phyloP scores from a whole-genome alignment of 1,284 basidiomycete species.

The Pulchroboletus neoregius region DNA sequence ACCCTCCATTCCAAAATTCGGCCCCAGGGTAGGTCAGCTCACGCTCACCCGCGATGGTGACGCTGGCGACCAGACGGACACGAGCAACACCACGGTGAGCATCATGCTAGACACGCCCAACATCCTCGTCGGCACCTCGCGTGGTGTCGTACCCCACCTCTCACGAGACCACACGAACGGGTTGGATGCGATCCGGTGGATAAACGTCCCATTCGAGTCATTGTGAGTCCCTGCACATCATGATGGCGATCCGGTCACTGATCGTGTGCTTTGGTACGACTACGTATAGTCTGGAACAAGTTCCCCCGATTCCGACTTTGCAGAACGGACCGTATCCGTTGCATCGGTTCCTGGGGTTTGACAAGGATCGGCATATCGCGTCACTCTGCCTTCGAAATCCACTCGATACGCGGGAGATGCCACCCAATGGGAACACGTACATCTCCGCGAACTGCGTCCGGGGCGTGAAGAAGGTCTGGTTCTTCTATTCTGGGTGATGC shows the following conservation, averaged over 20 bases:
- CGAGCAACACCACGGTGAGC: neutral
- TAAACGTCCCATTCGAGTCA: constrained; percentile 71
- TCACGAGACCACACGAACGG: constrained; percentile 55
- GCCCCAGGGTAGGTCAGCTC: constrained; percentile 25
- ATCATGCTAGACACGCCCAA: constrained; percentile 56
- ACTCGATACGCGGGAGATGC: constrained; percentile 58
- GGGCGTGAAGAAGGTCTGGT: constrained; percentile 67
- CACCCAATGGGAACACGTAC: constrained; percentile 58
- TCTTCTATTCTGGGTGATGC: neutral
- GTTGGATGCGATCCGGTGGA: constrained; percentile 53
- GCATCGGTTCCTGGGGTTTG: constrained; percentile 58
- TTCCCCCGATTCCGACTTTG: constrained; percentile 56
- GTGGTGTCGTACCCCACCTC: constrained; percentile 71
- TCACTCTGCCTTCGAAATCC: constrained; percentile 66
- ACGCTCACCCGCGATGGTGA: constrained; percentile 14
- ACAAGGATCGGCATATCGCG: constrained; percentile 46
- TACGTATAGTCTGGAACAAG: constrained; percentile 62
- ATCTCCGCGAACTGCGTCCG: constrained; percentile 57
- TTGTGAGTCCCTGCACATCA: no score
- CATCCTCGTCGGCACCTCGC: constrained; percentile 58
- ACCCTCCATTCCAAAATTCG: constrained; percentile 18
- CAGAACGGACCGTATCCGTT: constrained; percentile 49
- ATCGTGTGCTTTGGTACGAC: no score
- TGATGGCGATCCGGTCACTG: no score
- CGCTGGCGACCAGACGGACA: neutral